Base-by-base conservation (phyloP, 1,284 basidiomycete genomes). In the Entoloma clypeatum region DNA sequence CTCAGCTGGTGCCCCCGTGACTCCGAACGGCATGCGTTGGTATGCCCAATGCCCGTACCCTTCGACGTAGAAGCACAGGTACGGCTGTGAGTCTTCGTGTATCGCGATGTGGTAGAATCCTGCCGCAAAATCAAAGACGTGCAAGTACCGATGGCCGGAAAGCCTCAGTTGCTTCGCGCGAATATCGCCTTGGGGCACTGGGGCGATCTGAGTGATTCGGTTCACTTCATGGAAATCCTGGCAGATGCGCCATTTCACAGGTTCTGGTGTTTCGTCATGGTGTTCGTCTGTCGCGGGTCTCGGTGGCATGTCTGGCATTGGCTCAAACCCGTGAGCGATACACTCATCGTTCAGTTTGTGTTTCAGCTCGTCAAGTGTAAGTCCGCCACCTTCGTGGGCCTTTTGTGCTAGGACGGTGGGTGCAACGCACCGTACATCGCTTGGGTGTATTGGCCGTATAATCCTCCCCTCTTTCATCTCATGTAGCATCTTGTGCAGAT, bases 1-100 rank as follows among this genome's bases (percentile, higher is more conserved):
- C 1, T 49, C 56, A 1, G 62, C 61, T 13, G 67, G 67, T 5
- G 61, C 64, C 3, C 67, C 69, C 7, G 67, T 70, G 1, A 69
- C 37, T 0, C 69, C 65, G 37, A 69, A 68, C 0, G 65, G 68
- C 66, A 72, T 68, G 1, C 57, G 41, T 1, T 39, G 34, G 47
- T 65, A 69, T 24, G 48, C 50, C 34, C 39, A 30, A 16, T 44
- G 65, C 0, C 69, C 69, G 7, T 53, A 38, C 0, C 69, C 68
- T 43, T 66, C 63, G 0, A 71, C 52, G 36, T 65, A 68, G 49
- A 69, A 68, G 13, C 52, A 54, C 0, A 59, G 54, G 41, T 68
- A 72, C 7, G 61, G 63, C 29, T 55, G 51, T 3, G 52, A 50
- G 2, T 58, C 58, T 17, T 51, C 39, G 2, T 40, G 52, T 0